Evolutionary conservation across 805 yeast genomes (phyloP).

Genomic region (Kuraishia molischiana): DNA sequence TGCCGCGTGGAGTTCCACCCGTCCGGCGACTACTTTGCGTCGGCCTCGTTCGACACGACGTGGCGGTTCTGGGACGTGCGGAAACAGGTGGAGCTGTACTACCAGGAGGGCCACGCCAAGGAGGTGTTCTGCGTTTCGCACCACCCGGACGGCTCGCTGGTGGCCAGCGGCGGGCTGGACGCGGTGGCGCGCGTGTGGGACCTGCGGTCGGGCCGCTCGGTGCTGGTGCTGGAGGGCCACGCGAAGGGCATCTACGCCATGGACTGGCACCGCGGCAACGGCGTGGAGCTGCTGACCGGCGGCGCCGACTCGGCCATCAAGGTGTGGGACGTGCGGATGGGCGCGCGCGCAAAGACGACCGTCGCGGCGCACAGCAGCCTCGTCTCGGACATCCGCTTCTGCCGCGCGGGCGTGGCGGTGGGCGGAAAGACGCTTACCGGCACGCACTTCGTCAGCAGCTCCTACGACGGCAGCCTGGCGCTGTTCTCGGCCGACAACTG

Average conservation of each 20-base stretch:
- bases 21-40: slow-evolving; percentile 38
- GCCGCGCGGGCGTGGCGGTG: slow-evolving; percentile 16
- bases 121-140: slow-evolving; percentile 54
- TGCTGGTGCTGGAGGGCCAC: slow-evolving; percentile 57
- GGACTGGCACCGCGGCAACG: slow-evolving; percentile 64
- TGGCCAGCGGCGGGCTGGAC: slow-evolving; percentile 75
- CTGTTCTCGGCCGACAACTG: slow-evolving; percentile 66
- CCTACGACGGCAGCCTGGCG: slow-evolving; percentile 64
- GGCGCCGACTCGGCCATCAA: slow-evolving; percentile 74
- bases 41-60: slow-evolving; percentile 76
- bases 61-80: slow-evolving; percentile 83
- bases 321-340: slow-evolving; percentile 74
- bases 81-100: slow-evolving; percentile 36
- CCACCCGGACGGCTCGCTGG: slow-evolving; percentile 70
- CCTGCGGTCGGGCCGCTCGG: slow-evolving; percentile 61
- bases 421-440: slow-evolving; percentile 25
- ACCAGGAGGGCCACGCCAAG: slow-evolving; percentile 83
- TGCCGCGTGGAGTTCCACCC: slow-evolving; percentile 62
- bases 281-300: slow-evolving; percentile 70
- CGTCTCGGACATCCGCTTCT: slow-evolving; percentile 56
- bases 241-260: slow-evolving; percentile 57
- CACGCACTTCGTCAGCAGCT: slow-evolving; percentile 43
- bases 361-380: slow-evolving; percentile 71
- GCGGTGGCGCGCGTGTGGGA: slow-evolving; percentile 77
- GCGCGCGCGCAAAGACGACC: slow-evolving; percentile 21